Evolutionary conservation across 805 yeast genomes (phyloP), one percentile per base, ranked within the genome.

Genomic region (Metschnikowia cerradonensis): DNA sequence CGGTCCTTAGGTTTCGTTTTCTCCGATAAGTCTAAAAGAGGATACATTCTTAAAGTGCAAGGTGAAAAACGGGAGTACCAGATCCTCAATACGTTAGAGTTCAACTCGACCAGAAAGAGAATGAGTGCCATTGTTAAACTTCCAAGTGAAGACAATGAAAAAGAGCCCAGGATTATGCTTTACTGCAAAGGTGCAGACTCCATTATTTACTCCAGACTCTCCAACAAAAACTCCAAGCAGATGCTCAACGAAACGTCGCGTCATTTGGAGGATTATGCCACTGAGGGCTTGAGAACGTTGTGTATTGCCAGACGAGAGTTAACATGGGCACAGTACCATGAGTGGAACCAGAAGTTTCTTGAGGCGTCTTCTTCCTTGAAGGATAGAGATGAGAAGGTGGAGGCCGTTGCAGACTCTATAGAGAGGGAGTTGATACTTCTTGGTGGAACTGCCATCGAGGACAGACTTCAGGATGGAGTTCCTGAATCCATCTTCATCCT

Each of bases 381-480:
- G 4, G 69, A 81, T 41, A 78, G 95, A 70, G 92, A 85, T 60
- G 88, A 76, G 20, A 76, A 78, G 56, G 81, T 88, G 81, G 94
- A 86, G 60, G 80, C 74, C 22, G 88, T 84, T 38, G 90, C 90
- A 10, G 89, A 86, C 52, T 76, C 81, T 3, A 82, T 88, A 53
- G 95, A 88, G 66, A 72, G 80, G 41, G 83, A 84, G 38, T 71
- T 88, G 58, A 74, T 73, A 14, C 69, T 88, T 48, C 67, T 87
- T 22, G 95, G 95, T 60, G 94, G 94, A 56, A 88, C 95, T 38
- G 94, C 94, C 32, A 88, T 88, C 66, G 95, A 88, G 66, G 95
- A 88, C 72, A 76, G 90, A 64, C 70, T 88, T 53, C 95, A 88
- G 67, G 90, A 85, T 59, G 94, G 94, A 70, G 95, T 88, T 49